Conservation (phyloP, 345 rosid species). For the Brassica nigra region DNA sequence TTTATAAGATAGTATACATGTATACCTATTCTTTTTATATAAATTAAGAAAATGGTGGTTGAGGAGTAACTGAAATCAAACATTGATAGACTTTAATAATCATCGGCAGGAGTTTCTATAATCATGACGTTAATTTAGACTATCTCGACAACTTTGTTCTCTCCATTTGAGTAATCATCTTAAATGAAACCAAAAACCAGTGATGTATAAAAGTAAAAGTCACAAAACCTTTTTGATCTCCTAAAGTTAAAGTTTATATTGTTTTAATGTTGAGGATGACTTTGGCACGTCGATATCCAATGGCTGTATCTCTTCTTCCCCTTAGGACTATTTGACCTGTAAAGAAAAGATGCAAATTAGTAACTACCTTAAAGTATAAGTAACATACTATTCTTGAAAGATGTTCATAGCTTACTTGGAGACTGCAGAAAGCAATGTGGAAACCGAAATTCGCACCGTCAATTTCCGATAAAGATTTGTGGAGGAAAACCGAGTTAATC, state of each 20-base stretch:
- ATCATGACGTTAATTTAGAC: not conserved
- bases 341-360: conserved; percentile 9
- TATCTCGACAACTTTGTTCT: not conserved
- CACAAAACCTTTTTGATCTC: conserved; percentile 29
- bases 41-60: not conserved
- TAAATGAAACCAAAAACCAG: not conserved
- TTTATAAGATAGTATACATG: no score
- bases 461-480: no score
- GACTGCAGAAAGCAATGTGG: conserved; percentile 39
- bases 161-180: not conserved
- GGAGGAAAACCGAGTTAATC: no score
- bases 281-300: conserved; percentile 32
- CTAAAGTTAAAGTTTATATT: not conserved
- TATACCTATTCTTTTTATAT: no score
- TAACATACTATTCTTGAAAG: not conserved
- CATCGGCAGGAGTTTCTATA: not conserved
- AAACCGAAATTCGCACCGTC: no score
- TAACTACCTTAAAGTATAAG: not conserved
- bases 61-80: not conserved
- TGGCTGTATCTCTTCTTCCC: conserved; percentile 17
- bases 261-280: conserved; percentile 21
- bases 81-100: not conserved
- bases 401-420: conserved; percentile 20
- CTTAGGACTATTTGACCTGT: conserved; percentile 22
- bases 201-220: not conserved